Percentiles rank a stretch among this genome's conserved stretches.
phyloP scores from a whole-genome alignment of 164 flowering plant species.

The Chloranthus sessilifolius region DNA sequence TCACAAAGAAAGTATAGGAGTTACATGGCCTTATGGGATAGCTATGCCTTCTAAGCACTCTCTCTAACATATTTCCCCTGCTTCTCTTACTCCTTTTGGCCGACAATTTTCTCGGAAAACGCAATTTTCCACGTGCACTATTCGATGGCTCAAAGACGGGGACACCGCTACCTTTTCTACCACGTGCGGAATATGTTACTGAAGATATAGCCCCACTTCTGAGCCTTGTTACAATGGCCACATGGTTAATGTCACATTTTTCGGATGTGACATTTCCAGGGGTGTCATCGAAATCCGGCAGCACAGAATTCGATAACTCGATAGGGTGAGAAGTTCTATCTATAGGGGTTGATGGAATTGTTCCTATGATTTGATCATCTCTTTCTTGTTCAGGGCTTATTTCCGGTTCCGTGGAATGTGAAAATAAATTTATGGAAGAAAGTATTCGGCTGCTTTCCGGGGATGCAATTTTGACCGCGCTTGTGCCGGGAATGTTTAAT shows the following conservation, averaged over 20 bases:
- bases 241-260: not conserved
- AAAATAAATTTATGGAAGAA: not conserved
- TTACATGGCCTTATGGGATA: slow-evolving; percentile 13
- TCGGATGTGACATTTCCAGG: not conserved
- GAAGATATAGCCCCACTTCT: slow-evolving; percentile 13
- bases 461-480: not conserved
- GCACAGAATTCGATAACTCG: not conserved
- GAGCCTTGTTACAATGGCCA: slow-evolving; percentile 3
- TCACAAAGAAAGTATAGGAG: slow-evolving; percentile 16
- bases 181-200: slow-evolving; percentile 4
- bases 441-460: not conserved
- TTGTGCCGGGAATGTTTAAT: not conserved
- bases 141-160: not conserved
- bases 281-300: not conserved
- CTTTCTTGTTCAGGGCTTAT: not conserved
- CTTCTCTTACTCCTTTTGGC: not conserved
- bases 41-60: slow-evolving; percentile 14
- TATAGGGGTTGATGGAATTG: slow-evolving; percentile 3
- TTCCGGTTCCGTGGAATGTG: not conserved
- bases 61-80: not conserved
- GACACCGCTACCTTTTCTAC: not conserved
- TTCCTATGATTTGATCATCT: not conserved
- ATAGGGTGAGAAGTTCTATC: not conserved
- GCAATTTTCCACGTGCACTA: not conserved
- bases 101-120: not conserved